A percentile compares a stretch with the other conserved stretches of the same genome.
Evolutionary conservation across 345 rosid species (phyloP).

Genomic region (Moricandia moricandioides): DNA sequence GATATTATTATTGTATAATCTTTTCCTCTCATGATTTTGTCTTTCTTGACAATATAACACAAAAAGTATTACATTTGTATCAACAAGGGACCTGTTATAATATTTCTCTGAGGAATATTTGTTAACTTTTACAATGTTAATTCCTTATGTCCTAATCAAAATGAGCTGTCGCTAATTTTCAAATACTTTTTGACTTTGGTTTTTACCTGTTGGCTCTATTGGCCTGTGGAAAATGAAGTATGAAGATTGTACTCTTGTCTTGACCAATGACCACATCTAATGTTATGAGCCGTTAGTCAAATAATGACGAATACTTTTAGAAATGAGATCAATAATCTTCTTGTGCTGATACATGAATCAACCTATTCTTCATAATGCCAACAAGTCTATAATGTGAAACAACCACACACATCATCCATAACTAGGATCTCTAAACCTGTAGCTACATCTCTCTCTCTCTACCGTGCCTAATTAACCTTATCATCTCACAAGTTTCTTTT

Average conservation of each 20-base stretch:
- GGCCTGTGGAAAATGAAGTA: not conserved
- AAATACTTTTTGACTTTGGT: conserved; percentile 6
- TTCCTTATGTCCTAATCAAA: conserved; percentile 15
- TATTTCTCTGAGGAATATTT: conserved; percentile 12
- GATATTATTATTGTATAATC: not conserved
- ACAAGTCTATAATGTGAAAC: conserved; percentile 17
- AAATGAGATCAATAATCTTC: conserved; percentile 17
- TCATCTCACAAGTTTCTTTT: conserved; percentile 10
- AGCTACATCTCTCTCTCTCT: conserved; percentile 7
- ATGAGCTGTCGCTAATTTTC: conserved; percentile 9
- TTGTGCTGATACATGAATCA: conserved; percentile 11
- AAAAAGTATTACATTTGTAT: not conserved
- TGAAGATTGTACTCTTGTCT: not conserved
- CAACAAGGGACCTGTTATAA: conserved; percentile 20
- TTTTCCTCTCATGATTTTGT: not conserved
- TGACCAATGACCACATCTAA: not conserved
- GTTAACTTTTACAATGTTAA: conserved; percentile 11
- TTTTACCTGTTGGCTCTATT: conserved; percentile 14
- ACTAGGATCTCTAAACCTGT: conserved; percentile 5
- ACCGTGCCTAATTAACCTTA: conserved; percentile 1
- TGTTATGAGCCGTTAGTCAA: conserved; percentile 7
- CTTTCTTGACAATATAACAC: conserved; percentile 1
- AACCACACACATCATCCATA: conserved; percentile 10
- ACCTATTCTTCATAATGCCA: conserved; percentile 1
- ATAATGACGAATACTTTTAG: not conserved